phyloP scores from a whole-genome alignment of 2,329 filamentous ascomycete species.

The Exserohilum rostratum region DNA sequence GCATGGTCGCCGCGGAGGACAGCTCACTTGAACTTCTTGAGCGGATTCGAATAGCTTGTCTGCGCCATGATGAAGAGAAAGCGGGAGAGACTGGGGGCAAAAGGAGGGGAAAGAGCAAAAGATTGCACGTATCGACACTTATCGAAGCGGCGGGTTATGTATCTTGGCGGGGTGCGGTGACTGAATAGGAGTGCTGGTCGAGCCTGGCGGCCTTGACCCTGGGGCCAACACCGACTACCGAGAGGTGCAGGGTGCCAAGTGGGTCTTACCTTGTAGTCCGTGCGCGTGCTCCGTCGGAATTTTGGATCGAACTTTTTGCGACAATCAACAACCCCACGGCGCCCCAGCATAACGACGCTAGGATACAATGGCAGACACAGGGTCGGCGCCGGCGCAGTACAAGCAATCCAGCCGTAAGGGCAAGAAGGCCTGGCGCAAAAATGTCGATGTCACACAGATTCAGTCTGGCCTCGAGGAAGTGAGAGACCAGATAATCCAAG shows the following conservation, averaged over 20 bases:
- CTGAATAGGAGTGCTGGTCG: conserved; percentile 33
- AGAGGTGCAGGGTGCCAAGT: conserved; percentile 10
- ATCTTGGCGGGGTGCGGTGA: conserved; percentile 20
- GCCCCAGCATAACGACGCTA: conserved; percentile 3
- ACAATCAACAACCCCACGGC: conserved; percentile 18
- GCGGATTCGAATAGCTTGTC: conserved; percentile 88
- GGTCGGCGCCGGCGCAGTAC: conserved; percentile 74
- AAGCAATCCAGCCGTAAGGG: conserved; percentile 93
- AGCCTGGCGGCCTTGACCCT: conserved; percentile 26
- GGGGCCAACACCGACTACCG: conserved; percentile 18
- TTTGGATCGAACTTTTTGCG: conserved; percentile 23
- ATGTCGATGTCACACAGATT: conserved; percentile 90
- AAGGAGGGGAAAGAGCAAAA: not conserved
- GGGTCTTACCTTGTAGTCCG: conserved; percentile 9
- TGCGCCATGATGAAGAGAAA: conserved; percentile 68
- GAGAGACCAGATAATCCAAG: conserved; percentile 88
- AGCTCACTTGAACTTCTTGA: conserved; percentile 98
- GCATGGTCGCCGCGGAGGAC: conserved; percentile 14
- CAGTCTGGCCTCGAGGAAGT: conserved; percentile 80
- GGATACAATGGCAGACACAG: conserved; percentile 28
- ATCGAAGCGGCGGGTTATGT: not conserved
- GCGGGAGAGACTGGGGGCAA: not conserved
- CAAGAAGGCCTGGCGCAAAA: conserved; percentile 98
- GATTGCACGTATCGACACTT: conserved; percentile 4
- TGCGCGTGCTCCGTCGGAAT: conserved; percentile 17